Evolutionary conservation across 176 grass and related monocot species (phyloP), one percentile per base, ranked within the genome.

Genomic region (Raddia guianensis): DNA sequence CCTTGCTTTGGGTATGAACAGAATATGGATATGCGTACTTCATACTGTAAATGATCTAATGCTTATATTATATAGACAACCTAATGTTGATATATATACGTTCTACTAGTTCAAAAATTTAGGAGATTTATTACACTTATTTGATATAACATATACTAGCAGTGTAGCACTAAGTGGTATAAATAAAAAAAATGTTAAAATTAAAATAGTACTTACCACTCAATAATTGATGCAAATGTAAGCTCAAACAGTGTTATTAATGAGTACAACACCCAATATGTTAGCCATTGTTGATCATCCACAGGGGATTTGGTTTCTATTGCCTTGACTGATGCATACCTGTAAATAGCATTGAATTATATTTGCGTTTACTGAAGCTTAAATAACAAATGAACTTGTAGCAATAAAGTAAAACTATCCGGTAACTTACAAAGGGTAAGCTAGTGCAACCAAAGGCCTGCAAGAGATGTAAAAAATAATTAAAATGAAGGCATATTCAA

Each of bases 271-370:
- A 94, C 88, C 92, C 92, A 94, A 76, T 91, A 94, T 64, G 92
- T 91, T 63, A 94, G 92, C 92, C 92, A 94, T 59, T 94, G 92
- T 54, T 88, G 92, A 86, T 91, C 86, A 71, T 94, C 88, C 14
- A 91, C 80, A 27, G 83, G 72, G 60, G 92, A 91, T 75, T 88
- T 88, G 46, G 83, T 91, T 78, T 94, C 92, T 60, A 91, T 86
- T 60, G 92, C 88, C 67, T 80, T 86, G 56, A 94, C 76, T 13
- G 88, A 94, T 66, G 92, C 86, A 82, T 94, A 94, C 86, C 92
- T 94, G 72, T 75, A 78, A 4, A 60, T 53, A 70, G 18, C 6
- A 55, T 5, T 6, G 3, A 63, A 48, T 78, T 78, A 66, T 16
- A 63, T 69, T 74, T 70, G 27, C 64, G 55, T 37, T 70, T 33